Conservation (phyloP, 306 rosid genomes). For the Fragaria iinumae region DNA sequence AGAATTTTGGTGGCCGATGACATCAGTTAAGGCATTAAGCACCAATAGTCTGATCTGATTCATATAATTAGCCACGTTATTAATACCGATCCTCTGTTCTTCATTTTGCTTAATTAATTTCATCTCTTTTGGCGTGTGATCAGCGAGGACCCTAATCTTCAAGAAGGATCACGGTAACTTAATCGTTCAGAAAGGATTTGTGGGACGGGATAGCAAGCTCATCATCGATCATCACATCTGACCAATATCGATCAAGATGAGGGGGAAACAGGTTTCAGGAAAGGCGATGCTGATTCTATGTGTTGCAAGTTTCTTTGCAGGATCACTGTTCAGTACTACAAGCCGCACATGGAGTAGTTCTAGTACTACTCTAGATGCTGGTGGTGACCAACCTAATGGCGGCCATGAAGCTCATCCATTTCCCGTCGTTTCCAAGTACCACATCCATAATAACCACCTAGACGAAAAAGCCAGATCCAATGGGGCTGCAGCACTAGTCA, state of each 20-base stretch:
- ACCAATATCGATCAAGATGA: constrained; percentile 36
- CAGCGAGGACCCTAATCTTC: not conserved
- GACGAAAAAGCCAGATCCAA: not conserved
- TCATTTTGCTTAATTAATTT: not conserved
- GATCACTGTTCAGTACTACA: constrained; percentile 54
- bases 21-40: not conserved
- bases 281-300: constrained; percentile 51
- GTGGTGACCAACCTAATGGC: not conserved
- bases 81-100: not conserved
- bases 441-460: constrained; percentile 5
- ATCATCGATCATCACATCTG: not conserved
- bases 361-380: not conserved
- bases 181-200: not conserved
- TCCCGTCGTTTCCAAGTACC: constrained; percentile 18
- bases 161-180: not conserved
- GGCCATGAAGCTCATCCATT: constrained; percentile 21
- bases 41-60: not conserved
- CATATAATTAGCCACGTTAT: not conserved
- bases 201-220: not conserved
- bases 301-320: constrained; percentile 69
- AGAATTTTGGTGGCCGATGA: not conserved
- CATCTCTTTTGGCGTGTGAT: not conserved
- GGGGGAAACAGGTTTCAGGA: constrained; percentile 55
- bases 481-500: constrained; percentile 1
- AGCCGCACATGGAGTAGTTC: constrained; percentile 48